Base-by-base conservation (phyloP, 768 basidiomycete genomes). In the Lepiota subincarnata region DNA sequence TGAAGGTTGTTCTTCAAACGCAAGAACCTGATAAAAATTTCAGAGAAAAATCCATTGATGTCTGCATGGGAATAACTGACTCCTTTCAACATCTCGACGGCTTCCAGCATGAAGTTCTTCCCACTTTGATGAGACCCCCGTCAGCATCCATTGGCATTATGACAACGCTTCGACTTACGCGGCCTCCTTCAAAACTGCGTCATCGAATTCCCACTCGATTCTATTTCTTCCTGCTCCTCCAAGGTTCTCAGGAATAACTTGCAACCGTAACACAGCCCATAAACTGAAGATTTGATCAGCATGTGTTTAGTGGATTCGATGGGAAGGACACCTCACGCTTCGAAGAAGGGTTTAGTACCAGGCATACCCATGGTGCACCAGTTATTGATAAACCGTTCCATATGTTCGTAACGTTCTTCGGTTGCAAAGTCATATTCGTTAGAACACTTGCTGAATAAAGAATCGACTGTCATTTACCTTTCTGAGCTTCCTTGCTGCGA, bases 71-170 rank as follows among this genome's bases (percentile, higher is more conserved):
- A 68, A 59, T 48, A n/a, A 75, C 86, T 61, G 60, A 89, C 92
- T 62, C 93, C 93, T 81, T 96, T 96, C 59, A 95, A 82, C 43
- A 93, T 73, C 60, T 90, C 84, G 53, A 95, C 84, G 8, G 90
- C 91, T 70, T 95, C 92, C 47, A 89, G 75, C 92, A 94, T 94
- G 67, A 96, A 96, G 60, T 93, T 89, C 69, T 91, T 89, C 55
- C 93, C 93, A 64, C 92, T 95, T 68, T 53, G 58, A 48, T 58
- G 60, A 52, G 49, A 56, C 55, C 55, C 64, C 35, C 58, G 60
- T 55, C 47, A 57, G 58, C 12, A 58, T 53, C 56, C 19, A 62
- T 22, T 57, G 57, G 57, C 22, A 57, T 54, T 50, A 57, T 42
- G 31, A 48, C 46, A 38, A 24, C 18, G 41, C 56, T 55, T 28